A percentile compares a stretch with the other conserved stretches of the same genome.
These are phyloP conservation scores for Ceratobasidium sp. DNA, from an alignment of 1,284 basidiomycete genomes.

Conservation along the genomic window DNA sequence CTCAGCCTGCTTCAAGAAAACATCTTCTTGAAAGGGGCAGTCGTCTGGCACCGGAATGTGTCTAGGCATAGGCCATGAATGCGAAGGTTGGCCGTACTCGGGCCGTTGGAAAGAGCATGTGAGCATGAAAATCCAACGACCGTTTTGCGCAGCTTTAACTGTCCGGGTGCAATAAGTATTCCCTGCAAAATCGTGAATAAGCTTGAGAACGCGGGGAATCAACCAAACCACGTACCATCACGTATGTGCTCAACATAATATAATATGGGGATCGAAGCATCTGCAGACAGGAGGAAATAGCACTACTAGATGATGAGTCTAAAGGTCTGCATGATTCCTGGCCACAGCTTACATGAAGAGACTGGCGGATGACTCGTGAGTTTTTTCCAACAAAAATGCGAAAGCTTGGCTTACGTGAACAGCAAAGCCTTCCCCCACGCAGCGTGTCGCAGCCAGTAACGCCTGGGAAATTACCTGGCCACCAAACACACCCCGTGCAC, in stretches of 20 bases:
- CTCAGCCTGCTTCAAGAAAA: constrained; percentile 55
- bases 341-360: constrained; percentile 65
- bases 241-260: constrained; percentile 88
- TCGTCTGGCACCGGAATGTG: constrained; percentile 65
- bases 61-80: constrained; percentile 69
- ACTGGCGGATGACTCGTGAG: constrained; percentile 55
- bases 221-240: constrained; percentile 51
- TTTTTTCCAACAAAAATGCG: constrained; percentile 42
- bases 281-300: constrained; percentile 82
- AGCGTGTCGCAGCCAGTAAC: constrained; percentile 76
- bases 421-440: constrained; percentile 67
- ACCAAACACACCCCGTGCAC: constrained; percentile 82
- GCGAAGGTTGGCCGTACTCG: constrained; percentile 72
- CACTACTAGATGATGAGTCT: constrained; percentile 58
- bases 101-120: constrained; percentile 86
- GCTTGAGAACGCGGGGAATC: neutral
- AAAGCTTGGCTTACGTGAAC: constrained; percentile 64
- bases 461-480: constrained; percentile 86
- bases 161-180: constrained; percentile 74
- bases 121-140: constrained; percentile 79
- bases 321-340: neutral
- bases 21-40: constrained; percentile 66
- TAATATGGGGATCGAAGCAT: constrained; percentile 76
- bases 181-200: constrained; percentile 52
- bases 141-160: constrained; percentile 79